Evolutionary conservation across 768 basidiomycete genomes (phyloP).

Genomic region (Goffeauzyma gilvescens): DNA sequence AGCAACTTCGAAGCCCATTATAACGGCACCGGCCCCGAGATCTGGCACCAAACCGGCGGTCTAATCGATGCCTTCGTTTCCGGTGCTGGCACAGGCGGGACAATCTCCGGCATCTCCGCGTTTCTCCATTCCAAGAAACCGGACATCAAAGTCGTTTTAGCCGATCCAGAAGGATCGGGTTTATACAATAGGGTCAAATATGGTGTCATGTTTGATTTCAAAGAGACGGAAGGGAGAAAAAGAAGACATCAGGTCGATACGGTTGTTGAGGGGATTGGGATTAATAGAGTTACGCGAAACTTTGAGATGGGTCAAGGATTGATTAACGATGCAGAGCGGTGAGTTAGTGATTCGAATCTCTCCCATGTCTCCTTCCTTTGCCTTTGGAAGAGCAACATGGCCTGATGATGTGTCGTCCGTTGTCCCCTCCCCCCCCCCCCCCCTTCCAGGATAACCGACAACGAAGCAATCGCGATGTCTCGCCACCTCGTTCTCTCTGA

Average conservation of each 20-base stretch:
- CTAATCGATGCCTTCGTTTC: slow-evolving; percentile 64
- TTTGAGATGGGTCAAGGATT: slow-evolving; percentile 64
- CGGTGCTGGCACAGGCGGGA: slow-evolving; percentile 93
- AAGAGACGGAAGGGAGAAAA: slow-evolving; percentile 82
- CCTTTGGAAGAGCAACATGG: too few relatives aligned
- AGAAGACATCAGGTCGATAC: slow-evolving; percentile 65
- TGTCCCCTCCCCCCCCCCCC: too few relatives aligned
- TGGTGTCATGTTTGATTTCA: slow-evolving; percentile 86
- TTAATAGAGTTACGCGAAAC: slow-evolving; percentile 82
- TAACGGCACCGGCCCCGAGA: slow-evolving; percentile 78
- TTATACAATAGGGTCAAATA: slow-evolving; percentile 87
- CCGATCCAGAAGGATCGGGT: slow-evolving; percentile 87
- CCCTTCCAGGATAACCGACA: slow-evolving; percentile 56
- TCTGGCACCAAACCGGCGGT: slow-evolving; percentile 81
- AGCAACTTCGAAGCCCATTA: slow-evolving; percentile 83
- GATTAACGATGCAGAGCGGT: slow-evolving; percentile 80
- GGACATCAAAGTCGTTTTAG: slow-evolving; percentile 49
- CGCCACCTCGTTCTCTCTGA: slow-evolving; percentile 76
- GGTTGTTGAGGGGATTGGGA: slow-evolving; percentile 51
- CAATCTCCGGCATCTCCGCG: slow-evolving; percentile 63
- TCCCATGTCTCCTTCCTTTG: too few relatives aligned
- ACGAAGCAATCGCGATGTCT: slow-evolving; percentile 88
- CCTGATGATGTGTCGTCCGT: too few relatives aligned
- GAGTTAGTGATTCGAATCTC: not conserved
- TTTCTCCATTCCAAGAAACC: slow-evolving; percentile 60